Conservation (phyloP, 139 green algal genomes). For the Auxenochlorella pyrenoidosa region DNA sequence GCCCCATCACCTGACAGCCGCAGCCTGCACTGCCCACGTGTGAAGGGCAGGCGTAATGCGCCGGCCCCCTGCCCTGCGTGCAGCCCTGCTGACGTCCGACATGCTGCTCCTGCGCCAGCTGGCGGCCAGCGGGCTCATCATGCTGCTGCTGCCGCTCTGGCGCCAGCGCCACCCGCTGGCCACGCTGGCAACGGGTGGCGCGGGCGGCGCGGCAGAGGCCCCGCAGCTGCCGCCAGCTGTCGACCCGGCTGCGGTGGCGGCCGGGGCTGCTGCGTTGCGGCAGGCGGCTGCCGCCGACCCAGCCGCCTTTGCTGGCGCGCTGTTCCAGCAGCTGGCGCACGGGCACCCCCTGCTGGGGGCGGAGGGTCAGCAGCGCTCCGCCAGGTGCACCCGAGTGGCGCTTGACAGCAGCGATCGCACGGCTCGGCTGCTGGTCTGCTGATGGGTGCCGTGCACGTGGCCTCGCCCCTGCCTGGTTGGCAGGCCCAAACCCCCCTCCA, state of each 20-base stretch:
- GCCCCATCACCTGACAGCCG: not conserved
- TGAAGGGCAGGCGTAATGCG: too few relatives aligned
- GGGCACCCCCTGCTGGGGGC: slow-evolving; percentile 46
- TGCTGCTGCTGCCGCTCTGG: slow-evolving; percentile 37
- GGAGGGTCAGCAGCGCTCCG: slow-evolving; percentile 39
- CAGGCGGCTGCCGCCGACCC: not conserved
- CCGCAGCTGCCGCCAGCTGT: not conserved
- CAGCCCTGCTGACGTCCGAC: slow-evolving; percentile 47
- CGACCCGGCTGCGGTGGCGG: not conserved
- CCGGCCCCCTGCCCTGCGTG: not conserved
- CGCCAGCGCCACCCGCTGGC: not conserved
- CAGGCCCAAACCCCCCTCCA: too few relatives aligned
- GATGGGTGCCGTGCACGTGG: too few relatives aligned
- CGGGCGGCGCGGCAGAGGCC: not conserved
- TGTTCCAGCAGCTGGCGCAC: slow-evolving; percentile 54
- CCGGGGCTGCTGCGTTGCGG: slow-evolving; percentile 8
- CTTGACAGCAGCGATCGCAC: too few relatives aligned
- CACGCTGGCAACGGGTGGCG: too few relatives aligned
- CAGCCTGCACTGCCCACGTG: not conserved
- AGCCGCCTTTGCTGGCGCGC: not conserved
- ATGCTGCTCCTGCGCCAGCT: slow-evolving; percentile 62
- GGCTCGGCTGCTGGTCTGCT: too few relatives aligned
- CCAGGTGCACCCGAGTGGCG: slow-evolving; percentile 13
- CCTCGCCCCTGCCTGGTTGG: too few relatives aligned
- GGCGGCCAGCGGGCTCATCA: slow-evolving; percentile 14